Evolutionary conservation across 306 rosid species (phyloP), one percentile per base, ranked within the genome.

Genomic region (Myrica gale): DNA sequence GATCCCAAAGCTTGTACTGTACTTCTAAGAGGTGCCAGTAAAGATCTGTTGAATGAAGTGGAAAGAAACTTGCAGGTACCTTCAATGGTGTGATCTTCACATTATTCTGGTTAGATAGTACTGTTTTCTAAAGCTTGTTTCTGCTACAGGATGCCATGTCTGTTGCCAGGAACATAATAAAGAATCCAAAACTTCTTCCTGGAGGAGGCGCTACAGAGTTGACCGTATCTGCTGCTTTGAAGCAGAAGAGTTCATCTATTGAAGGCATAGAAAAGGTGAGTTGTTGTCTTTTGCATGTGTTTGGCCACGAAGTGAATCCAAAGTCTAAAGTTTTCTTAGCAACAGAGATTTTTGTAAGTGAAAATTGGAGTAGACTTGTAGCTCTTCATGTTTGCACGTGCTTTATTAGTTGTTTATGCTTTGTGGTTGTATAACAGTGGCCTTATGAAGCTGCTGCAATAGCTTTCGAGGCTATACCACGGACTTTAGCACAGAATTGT

Each of bases 391-490:
- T 42, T 62, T 19, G 50, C 12, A 13, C 15, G 12, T 71, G 79
- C 65, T 43, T 51, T 51, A 80, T 87, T 53, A 80, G 60, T 15
- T 61, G 39, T 43, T 44, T n/a, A 32, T 82, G 77, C 53, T 62
- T 80, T 73, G 65, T 83, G 72, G 76, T 42, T 76, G 68, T 76
- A 66, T 19, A 39, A 72, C 74, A 96, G 99, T 96, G 99, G 99
- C 99, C 99, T 12, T 96, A 96, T 80, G 99, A 96, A 92, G 98
- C 97, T 78, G 99, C 99, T 81, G 98, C 99, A 32, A 51, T 92
- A 45, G 99, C 99, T 65, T 96, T 96, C 83, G 99, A 96, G 90
- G 90, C 98, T 69, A 96, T 96, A 69, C 99, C 99, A 10, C 90
- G 99, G 61, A 96, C 99, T 32, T 80, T 96, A 86, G 97, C 98